phyloP scores from a whole-genome alignment of 495 filamentous ascomycete species.

The Aspergillus avenaceus region DNA sequence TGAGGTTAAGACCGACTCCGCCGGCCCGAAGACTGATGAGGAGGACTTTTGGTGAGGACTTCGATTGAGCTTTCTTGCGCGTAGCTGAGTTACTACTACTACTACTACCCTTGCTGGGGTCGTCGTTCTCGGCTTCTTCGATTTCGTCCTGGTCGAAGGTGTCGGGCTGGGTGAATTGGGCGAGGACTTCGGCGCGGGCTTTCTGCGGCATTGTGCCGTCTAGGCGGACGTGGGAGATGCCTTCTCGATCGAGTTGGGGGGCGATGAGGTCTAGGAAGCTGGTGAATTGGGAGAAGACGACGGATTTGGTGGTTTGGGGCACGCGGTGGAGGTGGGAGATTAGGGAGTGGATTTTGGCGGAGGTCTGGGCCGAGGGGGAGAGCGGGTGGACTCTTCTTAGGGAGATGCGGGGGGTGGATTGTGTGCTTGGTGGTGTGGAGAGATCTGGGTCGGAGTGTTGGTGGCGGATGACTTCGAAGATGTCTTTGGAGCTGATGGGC shows the following conservation, averaged over 20 bases:
- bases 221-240: conserved; percentile 77
- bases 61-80: conserved; percentile 7
- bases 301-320: conserved; percentile 74
- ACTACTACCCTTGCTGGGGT: no score
- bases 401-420: conserved; percentile 59
- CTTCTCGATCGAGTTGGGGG: conserved; percentile 63
- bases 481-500: conserved; percentile 72
- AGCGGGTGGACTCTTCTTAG: conserved; percentile 74
- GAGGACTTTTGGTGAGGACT: conserved; percentile 61
- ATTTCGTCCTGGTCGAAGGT: conserved; percentile 35
- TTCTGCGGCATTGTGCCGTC: conserved; percentile 91
- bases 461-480: conserved; percentile 82
- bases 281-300: conserved; percentile 96
- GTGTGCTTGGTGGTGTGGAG: conserved; percentile 22
- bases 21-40: conserved; percentile 85
- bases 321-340: conserved; percentile 68
- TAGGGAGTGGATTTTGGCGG: conserved; percentile 80
- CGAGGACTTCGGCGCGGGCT: conserved; percentile 68
- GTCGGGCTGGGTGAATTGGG: conserved; percentile 57
- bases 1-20: conserved; percentile 91
- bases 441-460: conserved; percentile 21
- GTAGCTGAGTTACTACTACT: no score
- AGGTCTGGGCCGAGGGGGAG: conserved; percentile 56
- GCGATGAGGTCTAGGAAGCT: conserved; percentile 90
- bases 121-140: conserved; percentile 21